phyloP scores from a whole-genome alignment of 352 stramenopile species.

The Elongisporangium undulatum region DNA sequence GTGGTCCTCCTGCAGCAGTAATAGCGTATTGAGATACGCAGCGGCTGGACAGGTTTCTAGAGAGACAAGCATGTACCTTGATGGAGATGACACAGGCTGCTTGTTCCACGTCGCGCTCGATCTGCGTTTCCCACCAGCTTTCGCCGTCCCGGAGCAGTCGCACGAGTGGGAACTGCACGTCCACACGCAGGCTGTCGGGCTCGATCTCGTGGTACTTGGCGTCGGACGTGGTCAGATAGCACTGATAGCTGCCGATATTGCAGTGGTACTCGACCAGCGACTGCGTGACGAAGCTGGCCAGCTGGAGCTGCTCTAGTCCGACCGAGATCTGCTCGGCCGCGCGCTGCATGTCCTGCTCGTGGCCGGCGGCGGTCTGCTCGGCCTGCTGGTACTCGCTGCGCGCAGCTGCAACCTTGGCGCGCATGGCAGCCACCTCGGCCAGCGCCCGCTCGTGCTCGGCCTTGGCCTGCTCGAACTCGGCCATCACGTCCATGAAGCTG shows the following conservation, averaged over 20 bases:
- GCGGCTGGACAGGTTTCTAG: not conserved
- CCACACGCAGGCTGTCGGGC: slow-evolving; percentile 20
- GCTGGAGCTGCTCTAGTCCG: slow-evolving; percentile 18
- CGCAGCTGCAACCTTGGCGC: slow-evolving; percentile 14
- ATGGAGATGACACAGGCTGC: slow-evolving; percentile 15
- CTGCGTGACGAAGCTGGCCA: slow-evolving; percentile 5
- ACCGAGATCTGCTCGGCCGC: slow-evolving; percentile 18
- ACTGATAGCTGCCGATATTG: slow-evolving; percentile 83
- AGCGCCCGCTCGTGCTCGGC: slow-evolving; percentile 38
- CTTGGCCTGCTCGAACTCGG: slow-evolving; percentile 28
- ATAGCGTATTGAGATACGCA: not conserved
- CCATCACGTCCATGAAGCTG: slow-evolving; percentile 11
- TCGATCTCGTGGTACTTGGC: slow-evolving; percentile 14
- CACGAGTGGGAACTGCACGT: slow-evolving; percentile 32
- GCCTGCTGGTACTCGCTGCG: slow-evolving; percentile 25
- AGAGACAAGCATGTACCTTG: slow-evolving; percentile 3
- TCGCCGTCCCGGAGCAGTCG: slow-evolving; percentile 16
- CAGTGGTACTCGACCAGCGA: slow-evolving; percentile 70
- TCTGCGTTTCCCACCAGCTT: slow-evolving; percentile 41
- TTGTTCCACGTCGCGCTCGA: slow-evolving; percentile 52
- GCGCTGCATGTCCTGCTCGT: slow-evolving; percentile 28
- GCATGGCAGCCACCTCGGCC: slow-evolving; percentile 13
- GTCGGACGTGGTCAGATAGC: slow-evolving; percentile 38
- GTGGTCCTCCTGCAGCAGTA: slow-evolving; percentile 29
- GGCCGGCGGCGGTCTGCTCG: slow-evolving; percentile 10